Conservation (phyloP, 2,329 filamentous ascomycete genomes). For the Cercospora zeina region DNA sequence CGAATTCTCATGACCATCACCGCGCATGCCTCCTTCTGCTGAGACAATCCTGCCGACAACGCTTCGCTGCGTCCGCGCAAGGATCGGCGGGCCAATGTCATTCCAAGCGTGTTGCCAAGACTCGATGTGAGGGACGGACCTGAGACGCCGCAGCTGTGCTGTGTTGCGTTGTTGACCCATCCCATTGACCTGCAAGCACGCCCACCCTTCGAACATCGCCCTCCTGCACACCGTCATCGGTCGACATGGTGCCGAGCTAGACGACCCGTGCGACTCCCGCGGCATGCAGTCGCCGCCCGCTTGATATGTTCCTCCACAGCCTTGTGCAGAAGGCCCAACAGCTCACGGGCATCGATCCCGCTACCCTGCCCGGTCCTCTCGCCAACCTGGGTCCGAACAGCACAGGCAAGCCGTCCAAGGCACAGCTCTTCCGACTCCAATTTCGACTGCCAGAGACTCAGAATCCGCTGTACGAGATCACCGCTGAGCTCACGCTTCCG, state of each 20-base stretch:
- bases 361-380: constrained; percentile 61
- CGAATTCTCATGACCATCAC: neutral
- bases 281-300: constrained; percentile 11
- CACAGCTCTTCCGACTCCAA: constrained; percentile 89
- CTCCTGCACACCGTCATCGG: neutral
- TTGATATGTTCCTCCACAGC: constrained; percentile 65
- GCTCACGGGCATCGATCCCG: constrained; percentile 72
- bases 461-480: constrained; percentile 93
- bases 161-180: constrained; percentile 1
- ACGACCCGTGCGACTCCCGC: constrained; percentile 4
- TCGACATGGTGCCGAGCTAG: constrained; percentile 10
- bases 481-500: constrained; percentile 86
- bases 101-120: neutral
- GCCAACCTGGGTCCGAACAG: constrained; percentile 54
- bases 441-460: constrained; percentile 93
- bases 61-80: neutral
- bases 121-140: constrained; percentile 6
- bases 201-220: neutral
- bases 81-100: neutral
- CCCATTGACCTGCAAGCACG: constrained; percentile 2
- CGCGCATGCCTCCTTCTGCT: neutral
- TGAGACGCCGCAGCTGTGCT: constrained; percentile 2
- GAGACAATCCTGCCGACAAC: neutral
- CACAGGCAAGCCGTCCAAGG: constrained; percentile 84
- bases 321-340: constrained; percentile 88